Percentiles rank a stretch among this genome's conserved stretches.
Conservation (phyloP, 2,329 filamentous ascomycete genomes). For the Trichoderma koningii region DNA sequence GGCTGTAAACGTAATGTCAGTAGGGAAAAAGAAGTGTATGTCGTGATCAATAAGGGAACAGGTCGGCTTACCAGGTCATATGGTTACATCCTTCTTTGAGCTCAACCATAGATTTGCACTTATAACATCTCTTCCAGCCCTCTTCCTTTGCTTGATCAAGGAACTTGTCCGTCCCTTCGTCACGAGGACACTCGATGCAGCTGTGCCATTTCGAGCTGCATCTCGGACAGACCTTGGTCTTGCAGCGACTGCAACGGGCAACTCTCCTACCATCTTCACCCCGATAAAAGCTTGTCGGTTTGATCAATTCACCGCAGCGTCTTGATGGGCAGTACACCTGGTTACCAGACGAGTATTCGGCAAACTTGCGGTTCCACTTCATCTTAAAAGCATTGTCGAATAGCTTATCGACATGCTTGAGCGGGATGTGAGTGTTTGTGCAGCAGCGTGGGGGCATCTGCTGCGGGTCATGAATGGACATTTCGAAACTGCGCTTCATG, state of each 20-base stretch:
- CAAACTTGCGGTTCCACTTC: slow-evolving; percentile 77
- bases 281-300: slow-evolving; percentile 64
- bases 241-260: slow-evolving; percentile 71
- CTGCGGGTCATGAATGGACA: slow-evolving; percentile 74
- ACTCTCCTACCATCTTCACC: slow-evolving; percentile 61
- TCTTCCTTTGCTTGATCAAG: slow-evolving; percentile 65
- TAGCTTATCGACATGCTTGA: slow-evolving; percentile 73
- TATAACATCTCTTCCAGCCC: slow-evolving; percentile 76
- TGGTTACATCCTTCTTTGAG: slow-evolving; percentile 83
- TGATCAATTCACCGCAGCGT: slow-evolving; percentile 79
- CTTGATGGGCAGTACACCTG: slow-evolving; percentile 75
- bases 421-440: slow-evolving; percentile 68
- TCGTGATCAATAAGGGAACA: slow-evolving; percentile 26
- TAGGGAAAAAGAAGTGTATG: not conserved
- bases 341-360: slow-evolving; percentile 73
- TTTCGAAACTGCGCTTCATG: slow-evolving; percentile 70
- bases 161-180: slow-evolving; percentile 65
- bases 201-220: slow-evolving; percentile 78
- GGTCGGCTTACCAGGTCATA: slow-evolving; percentile 72
- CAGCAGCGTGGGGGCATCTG: slow-evolving; percentile 89
- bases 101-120: slow-evolving; percentile 74
- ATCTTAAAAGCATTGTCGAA: slow-evolving; percentile 76
- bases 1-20: slow-evolving; percentile 46
- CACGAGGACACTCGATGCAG: slow-evolving; percentile 68
- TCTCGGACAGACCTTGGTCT: slow-evolving; percentile 69